Evolutionary conservation across 2,329 filamentous ascomycete genomes (phyloP), one percentile per base, ranked within the genome.

Genomic region (Colletotrichum truncatum): DNA sequence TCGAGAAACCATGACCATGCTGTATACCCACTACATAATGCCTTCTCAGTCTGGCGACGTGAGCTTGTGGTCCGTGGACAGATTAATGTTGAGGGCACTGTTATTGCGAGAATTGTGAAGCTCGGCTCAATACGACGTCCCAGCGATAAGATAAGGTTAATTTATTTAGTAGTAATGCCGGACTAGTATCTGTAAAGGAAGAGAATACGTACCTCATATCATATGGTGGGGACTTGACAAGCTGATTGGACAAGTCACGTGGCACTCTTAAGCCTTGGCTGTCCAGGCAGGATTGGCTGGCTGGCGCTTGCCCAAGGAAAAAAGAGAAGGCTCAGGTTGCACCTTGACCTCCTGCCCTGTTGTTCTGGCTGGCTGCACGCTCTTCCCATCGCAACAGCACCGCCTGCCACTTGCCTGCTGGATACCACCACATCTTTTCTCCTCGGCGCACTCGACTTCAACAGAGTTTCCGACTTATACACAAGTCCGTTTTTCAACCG

Each of bases 241-340:
- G 14, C 25, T 26, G 5, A 45, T 56, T 56, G 30, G 30, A 4
- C 3, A 26, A 10, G 30, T 64, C 54, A 64, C 60, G 49, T 64
- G 60, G 30, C 34, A 16, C 28, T 32, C 2, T 4, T 21, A 12
- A 45, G 26, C 28, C 32, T n/a, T 25, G n/a, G 52, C 9, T 39
- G n/a, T 12, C 18, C 49, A 14, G 34, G 25, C 51, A 57, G 21
- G 26, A 30, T 48, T 36, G 41, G 45, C 30, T 53, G 41, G 36
- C 21, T 62, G 43, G 57, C 43, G 57, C 48, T 57, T 62, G 39
- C 21, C 48, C 39, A 12, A 55, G 62, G 28, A 62, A 65, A 65
- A 65, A 55, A 34, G 57, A 39, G 30, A 49, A 64, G 62, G 62
- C 32, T 64, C 41, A 34, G 46, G 56, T 36, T 64, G 61, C 54